These are phyloP conservation scores for Coemansia sp. DNA, from an alignment of 192 early-diverging fungal species.

Conservation along the genomic window DNA sequence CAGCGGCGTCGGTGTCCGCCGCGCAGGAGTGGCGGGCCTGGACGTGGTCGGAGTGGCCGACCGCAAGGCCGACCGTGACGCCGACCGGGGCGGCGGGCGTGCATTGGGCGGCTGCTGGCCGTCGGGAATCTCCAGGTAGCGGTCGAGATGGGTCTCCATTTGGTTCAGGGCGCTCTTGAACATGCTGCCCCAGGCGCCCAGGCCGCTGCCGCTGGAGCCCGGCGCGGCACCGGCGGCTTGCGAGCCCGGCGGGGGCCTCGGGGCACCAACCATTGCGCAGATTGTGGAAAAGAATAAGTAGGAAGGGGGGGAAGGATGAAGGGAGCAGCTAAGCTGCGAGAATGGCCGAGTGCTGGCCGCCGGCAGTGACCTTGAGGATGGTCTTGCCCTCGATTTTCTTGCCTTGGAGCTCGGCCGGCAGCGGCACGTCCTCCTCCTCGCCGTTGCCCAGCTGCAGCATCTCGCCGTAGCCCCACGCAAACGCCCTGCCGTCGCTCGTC, in stretches of 20 bases:
- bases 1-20: neutral
- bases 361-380: constrained; percentile 60
- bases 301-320: neutral
- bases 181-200: constrained; percentile 56
- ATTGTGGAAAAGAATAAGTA: neutral
- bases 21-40: too few relatives aligned
- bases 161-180: constrained; percentile 68
- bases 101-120: constrained; percentile 13
- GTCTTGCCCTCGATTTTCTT: constrained; percentile 63
- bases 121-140: constrained; percentile 58
- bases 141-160: constrained; percentile 71
- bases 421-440: constrained; percentile 64
- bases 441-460: constrained; percentile 78
- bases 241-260: neutral
- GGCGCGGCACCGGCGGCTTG: neutral
- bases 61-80: too few relatives aligned
- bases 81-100: neutral
- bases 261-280: neutral
- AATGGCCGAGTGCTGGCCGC: constrained; percentile 65
- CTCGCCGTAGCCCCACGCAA: constrained; percentile 88
- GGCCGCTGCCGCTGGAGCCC: neutral
- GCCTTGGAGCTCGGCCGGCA: constrained; percentile 57
- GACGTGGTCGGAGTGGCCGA: too few relatives aligned
- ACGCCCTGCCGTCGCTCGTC: constrained; percentile 56
- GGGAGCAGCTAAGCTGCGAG: constrained; percentile 7